Percentiles rank a stretch among this genome's conserved stretches.
These are phyloP conservation scores for Teratosphaeria zuluensis DNA, from an alignment of 2,329 filamentous ascomycete species.

Conservation along the genomic window DNA sequence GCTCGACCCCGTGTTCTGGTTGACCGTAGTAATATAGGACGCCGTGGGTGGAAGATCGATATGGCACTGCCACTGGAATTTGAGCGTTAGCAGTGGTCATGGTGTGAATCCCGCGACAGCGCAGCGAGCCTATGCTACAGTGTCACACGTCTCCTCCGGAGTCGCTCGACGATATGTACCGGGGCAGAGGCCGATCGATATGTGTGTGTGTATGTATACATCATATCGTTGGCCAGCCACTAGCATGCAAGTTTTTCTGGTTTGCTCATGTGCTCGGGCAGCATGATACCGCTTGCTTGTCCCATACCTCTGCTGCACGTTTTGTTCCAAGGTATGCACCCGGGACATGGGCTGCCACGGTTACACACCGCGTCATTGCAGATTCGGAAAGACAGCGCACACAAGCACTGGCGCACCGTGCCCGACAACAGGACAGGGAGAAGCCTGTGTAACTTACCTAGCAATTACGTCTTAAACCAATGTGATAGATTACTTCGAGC, in stretches of 20 bases:
- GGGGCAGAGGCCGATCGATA: background rate
- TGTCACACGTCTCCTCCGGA: background rate
- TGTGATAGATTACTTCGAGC: background rate
- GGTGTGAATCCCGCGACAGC: background rate
- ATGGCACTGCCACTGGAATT: conserved; percentile 2
- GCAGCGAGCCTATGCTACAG: background rate
- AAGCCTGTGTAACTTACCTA: conserved; percentile 1
- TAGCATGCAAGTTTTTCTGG: background rate
- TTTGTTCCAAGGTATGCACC: background rate
- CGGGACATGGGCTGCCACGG: background rate
- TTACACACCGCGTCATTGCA: conserved; percentile 6
- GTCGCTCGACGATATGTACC: background rate
- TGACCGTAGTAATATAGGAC: conserved; percentile 7
- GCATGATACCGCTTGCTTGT: background rate
- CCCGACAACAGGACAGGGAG: conserved; percentile 1
- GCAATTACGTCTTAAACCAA: background rate
- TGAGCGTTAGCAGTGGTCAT: conserved; percentile 4
- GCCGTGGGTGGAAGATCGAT: conserved; percentile 5
- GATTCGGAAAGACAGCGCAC: conserved; percentile 1
- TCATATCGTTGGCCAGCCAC: background rate
- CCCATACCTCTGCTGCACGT: background rate
- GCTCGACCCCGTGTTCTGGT: conserved; percentile 1
- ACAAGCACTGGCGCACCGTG: background rate
- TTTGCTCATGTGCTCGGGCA: background rate
- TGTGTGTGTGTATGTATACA: background rate